Percentiles rank a stretch among this genome's conserved stretches.
phyloP scores from a whole-genome alignment of 441 rosid genomes.

The Gossypium davidsonii region DNA sequence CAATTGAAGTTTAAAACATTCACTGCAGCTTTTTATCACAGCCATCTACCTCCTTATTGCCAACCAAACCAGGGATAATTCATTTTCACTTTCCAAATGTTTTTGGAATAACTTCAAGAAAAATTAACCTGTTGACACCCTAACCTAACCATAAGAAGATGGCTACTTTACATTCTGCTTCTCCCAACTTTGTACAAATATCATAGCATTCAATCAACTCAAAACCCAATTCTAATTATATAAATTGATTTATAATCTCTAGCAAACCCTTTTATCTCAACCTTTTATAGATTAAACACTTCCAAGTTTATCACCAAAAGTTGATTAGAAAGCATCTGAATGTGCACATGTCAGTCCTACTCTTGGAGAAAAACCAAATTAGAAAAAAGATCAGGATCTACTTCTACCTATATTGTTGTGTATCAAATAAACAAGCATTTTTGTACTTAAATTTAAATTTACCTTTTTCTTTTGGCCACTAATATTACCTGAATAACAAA shows the following conservation, averaged over 20 bases:
- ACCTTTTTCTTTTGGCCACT: not conserved
- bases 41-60: not conserved
- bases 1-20: not conserved
- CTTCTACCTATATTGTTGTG: not conserved
- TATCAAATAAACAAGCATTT: not conserved
- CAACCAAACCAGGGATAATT: not conserved
- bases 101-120: not conserved
- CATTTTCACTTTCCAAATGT: not conserved
- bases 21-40: not conserved
- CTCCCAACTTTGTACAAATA: not conserved
- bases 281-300: not conserved
- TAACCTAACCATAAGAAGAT: not conserved
- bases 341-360: not conserved
- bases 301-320: not conserved
- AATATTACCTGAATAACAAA: slow-evolving; percentile 75
- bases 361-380: not conserved
- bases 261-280: not conserved
- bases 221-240: not conserved
- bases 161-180: not conserved
- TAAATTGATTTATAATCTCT: not conserved
- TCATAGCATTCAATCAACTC: slow-evolving; percentile 7
- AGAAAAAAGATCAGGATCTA: slow-evolving; percentile 6
- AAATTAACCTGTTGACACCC: not conserved
- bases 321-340: not conserved
- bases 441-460: not conserved